A percentile compares a stretch with the other conserved stretches of the same genome.
phyloP scores from a whole-genome alignment of 2,329 filamentous ascomycete genomes.

The Microcyclospora pomicola region DNA sequence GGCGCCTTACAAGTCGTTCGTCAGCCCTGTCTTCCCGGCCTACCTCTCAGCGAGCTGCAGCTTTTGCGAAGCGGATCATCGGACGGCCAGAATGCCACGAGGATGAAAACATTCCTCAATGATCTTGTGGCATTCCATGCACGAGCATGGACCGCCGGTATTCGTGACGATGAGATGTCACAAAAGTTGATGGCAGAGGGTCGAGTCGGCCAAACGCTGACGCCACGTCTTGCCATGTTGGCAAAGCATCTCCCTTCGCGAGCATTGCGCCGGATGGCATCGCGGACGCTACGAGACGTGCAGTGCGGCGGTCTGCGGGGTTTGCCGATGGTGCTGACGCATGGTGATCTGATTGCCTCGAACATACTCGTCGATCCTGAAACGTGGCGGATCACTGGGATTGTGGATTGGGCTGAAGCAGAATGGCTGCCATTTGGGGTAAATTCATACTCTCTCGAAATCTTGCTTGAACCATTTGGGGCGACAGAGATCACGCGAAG shows the following conservation, averaged over 20 bases:
- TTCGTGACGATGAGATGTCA: background rate
- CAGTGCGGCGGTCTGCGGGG: conserved; percentile 9
- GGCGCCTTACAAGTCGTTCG: no score
- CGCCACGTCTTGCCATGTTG: conserved; percentile 1
- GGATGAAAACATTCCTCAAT: background rate
- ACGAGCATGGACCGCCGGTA: conserved; percentile 1
- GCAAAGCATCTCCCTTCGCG: conserved; percentile 3
- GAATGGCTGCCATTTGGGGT: conserved; percentile 48
- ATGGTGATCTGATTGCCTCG: conserved; percentile 45
- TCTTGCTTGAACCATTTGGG: conserved; percentile 39
- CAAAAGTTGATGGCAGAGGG: background rate
- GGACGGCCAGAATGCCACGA: background rate
- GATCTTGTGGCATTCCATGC: background rate
- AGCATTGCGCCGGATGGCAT: conserved; percentile 1
- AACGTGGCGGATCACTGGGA: conserved; percentile 35
- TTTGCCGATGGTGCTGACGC: conserved; percentile 44
- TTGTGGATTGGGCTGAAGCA: conserved; percentile 53
- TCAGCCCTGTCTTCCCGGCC: background rate
- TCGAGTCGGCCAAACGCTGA: conserved; percentile 2
- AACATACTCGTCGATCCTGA: conserved; percentile 42
- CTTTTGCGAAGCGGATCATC: background rate
- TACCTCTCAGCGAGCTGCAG: conserved; percentile 2
- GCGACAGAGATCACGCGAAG: conserved; percentile 24
- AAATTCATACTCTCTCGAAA: conserved; percentile 47
- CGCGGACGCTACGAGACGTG: conserved; percentile 1